Base-by-base conservation (phyloP, 768 basidiomycete genomes). In the Trametes coccinea region DNA sequence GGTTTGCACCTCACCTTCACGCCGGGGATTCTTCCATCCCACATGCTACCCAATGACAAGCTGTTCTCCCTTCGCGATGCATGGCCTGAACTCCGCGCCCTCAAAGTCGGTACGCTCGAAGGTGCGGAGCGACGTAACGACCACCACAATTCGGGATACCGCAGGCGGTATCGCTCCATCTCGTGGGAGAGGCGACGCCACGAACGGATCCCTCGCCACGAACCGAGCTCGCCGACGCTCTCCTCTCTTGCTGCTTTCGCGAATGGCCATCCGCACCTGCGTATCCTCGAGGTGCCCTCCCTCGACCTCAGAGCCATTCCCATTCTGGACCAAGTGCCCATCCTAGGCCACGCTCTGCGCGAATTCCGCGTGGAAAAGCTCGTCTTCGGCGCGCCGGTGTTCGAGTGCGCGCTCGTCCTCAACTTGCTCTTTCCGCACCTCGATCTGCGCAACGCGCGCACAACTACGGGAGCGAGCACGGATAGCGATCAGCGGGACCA, bases 281-380 rank as follows among this genome's bases (percentile, higher is more conserved):
- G 2, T 3, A 22, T 22, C 5, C 27, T 50, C 27, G 22, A 45
- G 33, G 29, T 22, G 34, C 46, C 56, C 6, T 17, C 52, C 17
- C 17, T 29, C 10, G 41, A 48, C 22, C 33, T 30, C 37, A 27
- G 33, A 5, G 11, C 33, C 1, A 51, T 61, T 3, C 56, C 61
- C 22, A 45, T 49, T 33, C 58, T 43, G 13, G 64, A 61, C 11
- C 40, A 40, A 3, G 60, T 60, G 29, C n/a, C 58, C 34, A 56
- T 55, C 49, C 59, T 65, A n/a, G 41, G 44, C 16, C 54, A 60
- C 27, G 54, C 65, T 14, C 61, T 68, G 27, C 76, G 76, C 37
- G 83, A n/a, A 3, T 37, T 51, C 31, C 16, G 49, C 13, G 33
- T 54, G 14, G 8, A 1, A 6, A 4, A 29, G 29, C 14, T 54